These are phyloP conservation scores for Fusarium irregulare DNA, from an alignment of 2,329 filamentous ascomycete genomes.

Conservation along the genomic window DNA sequence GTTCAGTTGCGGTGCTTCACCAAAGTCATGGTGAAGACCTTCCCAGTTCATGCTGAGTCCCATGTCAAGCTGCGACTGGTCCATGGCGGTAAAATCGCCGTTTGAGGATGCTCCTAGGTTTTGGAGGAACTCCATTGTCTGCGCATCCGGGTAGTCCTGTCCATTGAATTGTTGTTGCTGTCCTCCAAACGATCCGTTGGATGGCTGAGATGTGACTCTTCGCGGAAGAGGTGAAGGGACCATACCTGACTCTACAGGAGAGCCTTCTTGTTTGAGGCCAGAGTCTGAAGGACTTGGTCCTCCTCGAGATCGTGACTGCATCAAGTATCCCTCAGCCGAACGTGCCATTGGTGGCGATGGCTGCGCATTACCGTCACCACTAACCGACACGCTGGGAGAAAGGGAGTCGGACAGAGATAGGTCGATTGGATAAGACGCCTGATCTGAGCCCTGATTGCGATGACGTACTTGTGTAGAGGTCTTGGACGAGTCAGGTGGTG, in stretches of 20 bases:
- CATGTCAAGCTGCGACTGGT: constrained; percentile 68
- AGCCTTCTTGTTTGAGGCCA: constrained; percentile 47
- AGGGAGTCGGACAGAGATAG: constrained; percentile 54
- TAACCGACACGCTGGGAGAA: constrained; percentile 54
- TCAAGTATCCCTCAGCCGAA: constrained; percentile 48
- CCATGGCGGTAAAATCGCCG: constrained; percentile 48
- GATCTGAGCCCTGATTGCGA: constrained; percentile 48
- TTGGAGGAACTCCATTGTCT: constrained; percentile 66
- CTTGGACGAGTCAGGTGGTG: constrained; percentile 44
- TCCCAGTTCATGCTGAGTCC: constrained; percentile 76
- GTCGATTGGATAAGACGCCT: constrained; percentile 52
- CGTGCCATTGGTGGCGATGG: constrained; percentile 55
- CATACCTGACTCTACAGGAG: constrained; percentile 56
- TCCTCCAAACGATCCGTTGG: constrained; percentile 48
- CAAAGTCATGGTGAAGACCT: constrained; percentile 71
- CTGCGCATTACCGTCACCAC: constrained; percentile 52
- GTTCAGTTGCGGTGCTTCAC: constrained; percentile 70
- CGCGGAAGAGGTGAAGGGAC: constrained; percentile 58
- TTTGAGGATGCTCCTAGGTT: constrained; percentile 53
- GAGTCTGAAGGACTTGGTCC: constrained; percentile 49
- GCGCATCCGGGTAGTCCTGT: constrained; percentile 60
- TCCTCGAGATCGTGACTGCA: constrained; percentile 46
- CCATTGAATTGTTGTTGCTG: constrained; percentile 51
- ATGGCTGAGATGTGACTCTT: constrained; percentile 51
- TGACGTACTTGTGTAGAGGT: constrained; percentile 41